A percentile compares a stretch with the other conserved stretches of the same genome.
Evolutionary conservation across 2,329 filamentous ascomycete species (phyloP).

Genomic region (Penicillium glabrum): DNA sequence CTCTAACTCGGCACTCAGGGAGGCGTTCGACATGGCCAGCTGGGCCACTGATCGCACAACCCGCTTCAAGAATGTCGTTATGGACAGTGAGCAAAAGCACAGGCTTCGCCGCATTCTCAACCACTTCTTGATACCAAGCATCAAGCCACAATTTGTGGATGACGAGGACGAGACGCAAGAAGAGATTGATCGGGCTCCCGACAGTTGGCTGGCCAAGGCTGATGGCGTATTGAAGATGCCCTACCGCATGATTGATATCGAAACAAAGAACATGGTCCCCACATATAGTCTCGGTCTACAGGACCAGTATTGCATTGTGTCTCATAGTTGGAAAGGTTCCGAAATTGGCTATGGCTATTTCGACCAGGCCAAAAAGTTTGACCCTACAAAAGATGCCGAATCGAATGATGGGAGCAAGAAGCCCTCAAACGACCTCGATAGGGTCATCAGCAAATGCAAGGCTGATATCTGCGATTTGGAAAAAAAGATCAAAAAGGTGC

Average conservation of each 20-base stretch:
- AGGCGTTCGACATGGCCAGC: neutral
- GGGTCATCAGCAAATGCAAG: neutral
- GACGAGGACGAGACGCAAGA: neutral
- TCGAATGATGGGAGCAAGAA: neutral
- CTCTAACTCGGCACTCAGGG: constrained; percentile 1
- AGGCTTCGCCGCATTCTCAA: neutral
- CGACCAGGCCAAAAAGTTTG: neutral
- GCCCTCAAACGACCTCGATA: neutral
- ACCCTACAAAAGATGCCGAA: neutral
- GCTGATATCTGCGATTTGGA: neutral
- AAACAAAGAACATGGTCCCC: neutral
- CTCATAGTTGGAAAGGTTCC: constrained; percentile 1
- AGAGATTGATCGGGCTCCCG: neutral
- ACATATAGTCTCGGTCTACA: neutral
- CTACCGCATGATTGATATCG: neutral
- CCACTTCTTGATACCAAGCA: neutral
- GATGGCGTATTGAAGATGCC: neutral
- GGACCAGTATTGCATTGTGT: constrained; percentile 1
- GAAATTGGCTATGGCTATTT: neutral
- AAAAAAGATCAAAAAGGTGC: neutral
- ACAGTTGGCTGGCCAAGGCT: neutral
- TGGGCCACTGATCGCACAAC: neutral
- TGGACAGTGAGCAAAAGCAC: neutral
- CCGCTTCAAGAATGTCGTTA: neutral
- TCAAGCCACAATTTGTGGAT: neutral